Percentiles rank a stretch among this genome's conserved stretches.
Evolutionary conservation across 2,329 filamentous ascomycete species (phyloP).

Genomic region (Verticillium nubilum): DNA sequence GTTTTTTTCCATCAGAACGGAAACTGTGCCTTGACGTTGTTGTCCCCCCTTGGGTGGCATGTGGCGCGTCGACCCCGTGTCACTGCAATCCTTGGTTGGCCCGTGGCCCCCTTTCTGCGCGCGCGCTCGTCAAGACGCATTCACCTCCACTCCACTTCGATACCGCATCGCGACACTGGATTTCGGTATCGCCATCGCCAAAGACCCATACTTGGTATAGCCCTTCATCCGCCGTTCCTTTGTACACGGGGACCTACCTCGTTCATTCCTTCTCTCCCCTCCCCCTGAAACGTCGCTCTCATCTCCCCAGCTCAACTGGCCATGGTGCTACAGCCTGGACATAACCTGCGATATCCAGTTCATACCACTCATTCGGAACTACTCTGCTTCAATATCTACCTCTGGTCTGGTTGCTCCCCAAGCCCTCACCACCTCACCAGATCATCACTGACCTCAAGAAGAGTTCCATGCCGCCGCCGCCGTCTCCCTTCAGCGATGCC

Average conservation of each 20-base stretch:
- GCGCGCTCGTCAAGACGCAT: not conserved
- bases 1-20: not conserved
- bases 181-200: not conserved
- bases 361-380: not conserved
- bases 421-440: no score
- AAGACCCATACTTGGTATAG: not conserved
- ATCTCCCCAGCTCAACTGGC: not conserved
- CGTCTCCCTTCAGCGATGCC: constrained; percentile 40
- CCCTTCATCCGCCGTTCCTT: not conserved
- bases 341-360: not conserved
- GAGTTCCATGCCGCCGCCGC: constrained; percentile 25
- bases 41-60: not conserved
- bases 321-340: not conserved
- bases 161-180: not conserved
- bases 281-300: not conserved
- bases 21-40: not conserved
- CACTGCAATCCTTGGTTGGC: not conserved
- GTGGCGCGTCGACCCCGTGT: not conserved
- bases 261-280: not conserved
- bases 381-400: not conserved
- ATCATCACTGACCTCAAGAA: not conserved
- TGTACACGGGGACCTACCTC: not conserved
- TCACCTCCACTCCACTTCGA: not conserved
- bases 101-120: not conserved
- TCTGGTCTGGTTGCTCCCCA: not conserved